A percentile compares a stretch with the other conserved stretches of the same genome.
Evolutionary conservation across 805 yeast species (phyloP).

Genomic region (Deakozyma indianensis): DNA sequence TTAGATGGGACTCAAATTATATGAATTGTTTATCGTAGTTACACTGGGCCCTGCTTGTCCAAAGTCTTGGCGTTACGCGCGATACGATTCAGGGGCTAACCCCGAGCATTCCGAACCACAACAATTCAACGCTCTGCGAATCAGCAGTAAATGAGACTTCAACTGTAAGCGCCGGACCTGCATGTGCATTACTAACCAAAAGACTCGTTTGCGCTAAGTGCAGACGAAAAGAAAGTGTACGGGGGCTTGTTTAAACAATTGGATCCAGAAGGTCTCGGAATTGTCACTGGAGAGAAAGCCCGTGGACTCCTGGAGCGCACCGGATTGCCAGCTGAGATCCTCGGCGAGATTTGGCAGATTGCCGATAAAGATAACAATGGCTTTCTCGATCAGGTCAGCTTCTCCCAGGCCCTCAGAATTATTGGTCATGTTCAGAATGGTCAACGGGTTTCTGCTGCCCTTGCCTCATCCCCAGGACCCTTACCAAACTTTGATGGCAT

Average conservation of each 20-base stretch:
- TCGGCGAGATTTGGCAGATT: conserved; percentile 88
- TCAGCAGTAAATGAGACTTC: too few species aligned
- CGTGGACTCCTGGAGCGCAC: conserved; percentile 73
- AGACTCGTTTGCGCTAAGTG: conserved; percentile 27
- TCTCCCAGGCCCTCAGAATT: conserved; percentile 74
- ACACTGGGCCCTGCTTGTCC: too few species aligned
- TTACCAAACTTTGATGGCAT: conserved; percentile 41
- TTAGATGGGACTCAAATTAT: too few species aligned
- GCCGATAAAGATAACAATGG: conserved; percentile 90
- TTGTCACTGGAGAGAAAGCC: conserved; percentile 79
- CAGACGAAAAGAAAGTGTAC: conserved; percentile 64
- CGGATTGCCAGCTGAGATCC: conserved; percentile 58
- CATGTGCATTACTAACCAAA: too few species aligned
- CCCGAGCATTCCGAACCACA: too few species aligned
- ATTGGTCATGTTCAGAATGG: conserved; percentile 82
- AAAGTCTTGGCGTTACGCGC: too few species aligned
- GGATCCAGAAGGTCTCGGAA: conserved; percentile 66
- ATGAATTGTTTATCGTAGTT: too few species aligned
- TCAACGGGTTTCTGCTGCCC: conserved; percentile 35
- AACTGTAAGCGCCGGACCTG: too few species aligned
- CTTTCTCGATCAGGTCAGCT: conserved; percentile 63
- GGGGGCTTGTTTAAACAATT: conserved; percentile 64
- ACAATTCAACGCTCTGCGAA: too few species aligned
- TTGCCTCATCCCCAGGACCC: conserved; percentile 44
- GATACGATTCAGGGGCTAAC: too few species aligned